Evolutionary conservation across 1,284 basidiomycete genomes (phyloP), one percentile per base, ranked within the genome.

Genomic region (Moniliella sp.): DNA sequence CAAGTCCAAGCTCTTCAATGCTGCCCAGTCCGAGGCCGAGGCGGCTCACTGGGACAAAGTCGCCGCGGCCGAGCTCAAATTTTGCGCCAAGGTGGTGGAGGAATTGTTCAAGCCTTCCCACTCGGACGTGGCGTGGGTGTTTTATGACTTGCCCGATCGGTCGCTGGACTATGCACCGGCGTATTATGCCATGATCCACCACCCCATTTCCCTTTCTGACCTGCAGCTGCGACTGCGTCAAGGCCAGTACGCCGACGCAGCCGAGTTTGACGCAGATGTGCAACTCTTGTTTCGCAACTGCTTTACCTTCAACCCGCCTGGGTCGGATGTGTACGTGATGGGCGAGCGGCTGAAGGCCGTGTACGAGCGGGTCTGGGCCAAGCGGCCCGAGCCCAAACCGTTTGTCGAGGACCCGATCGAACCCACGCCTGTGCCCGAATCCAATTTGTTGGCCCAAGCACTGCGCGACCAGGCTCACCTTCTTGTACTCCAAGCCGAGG

Each of bases 201-300:
- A 75, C 50, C 88, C 91, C 1, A 94, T 97, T 75, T 84, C 94
- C 9, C 43, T 58, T 28, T 35, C 39, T 16, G 37, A 46, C n/a
- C 46, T 58, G 12, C 40, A 48, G 37, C 70, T 66, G 58, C 86
- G 83, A 61, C 68, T 97, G 29, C 75, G 80, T 28, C 66, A 67
- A 18, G 67, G 70, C 38, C 71, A 75, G 42, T 97, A 94, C 59
- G 51, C 71, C 3, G 74, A 69, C 16, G 74, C 78, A 1, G 66
- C 71, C 21, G 75, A 76, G 51, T 84, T 94, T 56, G 73, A 76
- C 42, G 73, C 76, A 12, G 91, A 97, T 64, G 80, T 94, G 66
- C 78, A 78, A 60, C 68, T 88, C 42, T 81, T 97, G 74, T 76
- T 93, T 51, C 69, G 73, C 37, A 99, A 99, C 61, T 94, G 86